Evolutionary conservation across 768 basidiomycete species (phyloP).

Genomic region (Strobilomyces echinocephalus): DNA sequence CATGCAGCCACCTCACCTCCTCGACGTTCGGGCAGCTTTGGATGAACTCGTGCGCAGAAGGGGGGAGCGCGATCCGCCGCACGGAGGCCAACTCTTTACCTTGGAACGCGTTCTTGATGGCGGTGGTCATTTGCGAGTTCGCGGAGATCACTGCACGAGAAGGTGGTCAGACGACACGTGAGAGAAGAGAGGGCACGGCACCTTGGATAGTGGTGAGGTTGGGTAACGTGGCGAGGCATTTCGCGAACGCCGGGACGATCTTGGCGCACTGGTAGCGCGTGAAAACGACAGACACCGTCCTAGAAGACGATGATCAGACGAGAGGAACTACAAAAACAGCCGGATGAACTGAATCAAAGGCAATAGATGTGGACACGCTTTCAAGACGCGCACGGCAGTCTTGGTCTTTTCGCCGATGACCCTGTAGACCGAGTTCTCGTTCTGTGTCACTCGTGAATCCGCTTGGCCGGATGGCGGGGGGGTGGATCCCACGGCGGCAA

Average conservation of each 20-base stretch:
- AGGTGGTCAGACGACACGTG: too few species aligned
- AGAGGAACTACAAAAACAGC: too few species aligned
- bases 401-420: neutral
- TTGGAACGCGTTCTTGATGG: conserved; percentile 6
- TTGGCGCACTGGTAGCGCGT: neutral
- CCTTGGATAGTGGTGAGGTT: conserved; percentile 11
- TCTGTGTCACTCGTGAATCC: neutral
- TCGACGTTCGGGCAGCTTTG: conserved; percentile 9
- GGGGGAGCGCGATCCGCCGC: conserved; percentile 3
- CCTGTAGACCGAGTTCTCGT: neutral
- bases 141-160: neutral
- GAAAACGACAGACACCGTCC: conserved; percentile 1
- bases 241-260: conserved; percentile 8
- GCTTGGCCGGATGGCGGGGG: too few species aligned
- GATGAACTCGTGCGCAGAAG: conserved; percentile 9
- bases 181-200: neutral
- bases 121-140: neutral
- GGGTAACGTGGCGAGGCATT: conserved; percentile 1
- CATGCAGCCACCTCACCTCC: too few species aligned
- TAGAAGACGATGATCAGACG: neutral
- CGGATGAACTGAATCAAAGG: conserved; percentile 5
- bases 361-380: conserved; percentile 1
- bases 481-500: too few species aligned
- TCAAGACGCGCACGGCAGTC: neutral
- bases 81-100: conserved; percentile 5